Evolutionary conservation across 345 rosid genomes (phyloP).

Genomic region (Citrus maxima): DNA sequence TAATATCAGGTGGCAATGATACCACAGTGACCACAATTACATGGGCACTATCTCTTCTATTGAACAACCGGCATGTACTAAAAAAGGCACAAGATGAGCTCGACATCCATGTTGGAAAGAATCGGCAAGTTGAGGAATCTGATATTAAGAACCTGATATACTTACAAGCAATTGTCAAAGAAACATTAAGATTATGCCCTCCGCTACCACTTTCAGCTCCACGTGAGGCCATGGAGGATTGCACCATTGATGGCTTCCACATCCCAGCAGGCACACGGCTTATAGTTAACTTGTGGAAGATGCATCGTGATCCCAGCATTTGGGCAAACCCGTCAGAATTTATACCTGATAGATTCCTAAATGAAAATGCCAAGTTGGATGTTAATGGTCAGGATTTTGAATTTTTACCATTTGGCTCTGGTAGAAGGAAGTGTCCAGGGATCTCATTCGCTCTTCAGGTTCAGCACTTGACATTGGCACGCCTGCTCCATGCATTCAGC

Average conservation of each 20-base stretch:
- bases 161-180: constrained; percentile 44
- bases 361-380: constrained; percentile 13
- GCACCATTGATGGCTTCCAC: constrained; percentile 21
- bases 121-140: constrained; percentile 34
- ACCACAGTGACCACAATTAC: constrained; percentile 35
- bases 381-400: constrained; percentile 24
- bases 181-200: constrained; percentile 37
- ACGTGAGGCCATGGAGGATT: constrained; percentile 31
- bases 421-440: constrained; percentile 37
- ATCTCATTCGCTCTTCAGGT: constrained; percentile 23
- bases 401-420: constrained; percentile 28
- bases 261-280: constrained; percentile 35
- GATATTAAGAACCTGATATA: constrained; percentile 35
- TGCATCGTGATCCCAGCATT: constrained; percentile 23
- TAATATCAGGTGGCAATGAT: constrained; percentile 46
- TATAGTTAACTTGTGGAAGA: constrained; percentile 25
- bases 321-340: constrained; percentile 21
- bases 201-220: constrained; percentile 27
- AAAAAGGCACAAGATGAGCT: constrained; percentile 41
- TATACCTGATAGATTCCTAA: constrained; percentile 28
- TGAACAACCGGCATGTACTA: constrained; percentile 30
- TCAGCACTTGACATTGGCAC: constrained; percentile 20
- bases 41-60: constrained; percentile 41
- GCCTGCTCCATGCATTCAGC: constrained; percentile 30
- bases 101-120: constrained; percentile 25